These are phyloP conservation scores for Citrus mangshanensis DNA, from an alignment of 345 rosid species.

Conservation along the genomic window DNA sequence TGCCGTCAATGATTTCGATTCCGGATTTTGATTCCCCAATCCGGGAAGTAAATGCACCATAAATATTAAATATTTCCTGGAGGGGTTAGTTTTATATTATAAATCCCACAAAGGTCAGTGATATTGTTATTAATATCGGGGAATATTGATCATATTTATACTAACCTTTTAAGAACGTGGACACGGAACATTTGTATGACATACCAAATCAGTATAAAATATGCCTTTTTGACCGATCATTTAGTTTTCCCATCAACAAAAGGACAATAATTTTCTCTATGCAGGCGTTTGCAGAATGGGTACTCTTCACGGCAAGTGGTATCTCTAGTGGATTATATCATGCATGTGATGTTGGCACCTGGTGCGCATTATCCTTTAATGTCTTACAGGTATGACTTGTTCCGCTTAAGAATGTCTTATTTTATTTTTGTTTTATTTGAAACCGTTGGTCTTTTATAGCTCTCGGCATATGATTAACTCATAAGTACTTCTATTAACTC, in stretches of 20 bases:
- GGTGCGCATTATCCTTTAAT: slow-evolving; percentile 72
- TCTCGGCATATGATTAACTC: background rate
- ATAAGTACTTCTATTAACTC: background rate
- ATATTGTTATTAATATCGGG: background rate
- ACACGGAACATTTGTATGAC: slow-evolving; percentile 4
- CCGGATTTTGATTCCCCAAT: too few relatives aligned
- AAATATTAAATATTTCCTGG: background rate
- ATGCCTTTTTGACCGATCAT: background rate
- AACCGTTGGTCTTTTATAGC: background rate
- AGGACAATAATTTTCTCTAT: slow-evolving; percentile 16
- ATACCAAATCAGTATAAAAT: background rate
- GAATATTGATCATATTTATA: background rate
- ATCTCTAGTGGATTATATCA: slow-evolving; percentile 93
- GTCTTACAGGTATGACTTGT: slow-evolving; percentile 76
- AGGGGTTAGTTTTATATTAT: background rate
- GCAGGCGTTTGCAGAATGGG: slow-evolving; percentile 97
- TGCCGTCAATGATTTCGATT: too few relatives aligned
- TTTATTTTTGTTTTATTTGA: background rate
- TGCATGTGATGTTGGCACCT: slow-evolving; percentile 94
- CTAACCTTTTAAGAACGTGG: too few relatives aligned
- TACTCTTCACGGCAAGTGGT: slow-evolving; percentile 82
- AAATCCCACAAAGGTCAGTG: background rate
- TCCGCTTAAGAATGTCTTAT: background rate
- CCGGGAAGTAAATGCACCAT: too few relatives aligned
- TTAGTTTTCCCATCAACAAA: background rate